Evolutionary conservation across 768 basidiomycete genomes (phyloP).

Genomic region (Boletus rufocinnamomeus): DNA sequence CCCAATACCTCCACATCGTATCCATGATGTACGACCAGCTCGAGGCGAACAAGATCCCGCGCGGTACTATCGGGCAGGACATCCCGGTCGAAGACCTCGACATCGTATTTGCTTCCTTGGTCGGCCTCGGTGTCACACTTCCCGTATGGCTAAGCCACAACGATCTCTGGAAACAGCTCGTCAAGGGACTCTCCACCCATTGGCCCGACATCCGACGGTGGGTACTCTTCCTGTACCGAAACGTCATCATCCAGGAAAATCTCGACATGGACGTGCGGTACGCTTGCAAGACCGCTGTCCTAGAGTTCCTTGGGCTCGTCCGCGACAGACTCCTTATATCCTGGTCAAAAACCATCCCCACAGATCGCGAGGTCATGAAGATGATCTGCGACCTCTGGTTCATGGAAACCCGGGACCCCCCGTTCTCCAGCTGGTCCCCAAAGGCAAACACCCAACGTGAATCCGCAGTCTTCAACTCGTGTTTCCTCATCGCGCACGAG

Average conservation of each 20-base stretch:
- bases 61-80: constrained; percentile 7
- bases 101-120: constrained; percentile 17
- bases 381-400: constrained; percentile 33
- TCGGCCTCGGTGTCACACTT: constrained; percentile 25
- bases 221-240: constrained; percentile 26
- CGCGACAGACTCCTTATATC: constrained; percentile 26
- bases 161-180: constrained; percentile 17
- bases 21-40: constrained; percentile 27
- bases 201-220: constrained; percentile 32
- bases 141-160: constrained; percentile 26
- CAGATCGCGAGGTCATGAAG: constrained; percentile 30
- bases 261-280: constrained; percentile 15
- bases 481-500: constrained; percentile 32
- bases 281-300: constrained; percentile 26
- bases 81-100: constrained; percentile 10
- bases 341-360: constrained; percentile 29
- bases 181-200: constrained; percentile 14
- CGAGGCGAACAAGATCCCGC: constrained; percentile 21
- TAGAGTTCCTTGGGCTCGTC: constrained; percentile 31
- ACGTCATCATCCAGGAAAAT: constrained; percentile 13
- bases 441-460: constrained; percentile 25
- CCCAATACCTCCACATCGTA: constrained; percentile 27
- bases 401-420: constrained; percentile 26
- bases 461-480: constrained; percentile 31
- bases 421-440: constrained; percentile 26